These are phyloP conservation scores for Salix purpurea DNA, from an alignment of 345 rosid genomes.

Conservation along the genomic window DNA sequence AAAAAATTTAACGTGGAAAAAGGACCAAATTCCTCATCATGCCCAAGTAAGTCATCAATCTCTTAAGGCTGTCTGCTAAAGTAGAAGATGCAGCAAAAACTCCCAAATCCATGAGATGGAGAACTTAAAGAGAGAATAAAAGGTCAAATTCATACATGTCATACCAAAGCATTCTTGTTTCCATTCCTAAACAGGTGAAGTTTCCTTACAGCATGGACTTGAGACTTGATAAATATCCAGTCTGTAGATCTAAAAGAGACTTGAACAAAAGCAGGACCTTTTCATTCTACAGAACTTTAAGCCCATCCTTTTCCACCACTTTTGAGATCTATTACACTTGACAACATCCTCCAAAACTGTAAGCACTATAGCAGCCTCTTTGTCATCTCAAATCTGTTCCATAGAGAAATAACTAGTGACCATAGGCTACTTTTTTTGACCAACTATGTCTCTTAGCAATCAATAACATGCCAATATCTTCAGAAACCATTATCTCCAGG, in stretches of 20 bases:
- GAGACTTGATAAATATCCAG: constrained; percentile 25
- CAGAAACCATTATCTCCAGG: constrained; percentile 28
- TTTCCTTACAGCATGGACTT: constrained; percentile 40
- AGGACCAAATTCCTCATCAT: constrained; percentile 16
- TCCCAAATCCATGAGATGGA: constrained; percentile 3
- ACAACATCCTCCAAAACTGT: constrained; percentile 28
- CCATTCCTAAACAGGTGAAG: constrained; percentile 27
- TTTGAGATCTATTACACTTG: constrained; percentile 32
- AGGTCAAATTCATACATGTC: constrained; percentile 37
- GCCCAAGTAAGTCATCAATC: neutral
- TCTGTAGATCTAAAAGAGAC: constrained; percentile 24
- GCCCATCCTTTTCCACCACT: constrained; percentile 16
- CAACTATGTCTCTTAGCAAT: constrained; percentile 33
- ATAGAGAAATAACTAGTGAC: constrained; percentile 58
- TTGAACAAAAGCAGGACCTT: constrained; percentile 31
- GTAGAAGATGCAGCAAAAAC: constrained; percentile 5
- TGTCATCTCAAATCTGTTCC: constrained; percentile 59
- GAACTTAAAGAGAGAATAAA: constrained; percentile 24
- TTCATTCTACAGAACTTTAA: constrained; percentile 15
- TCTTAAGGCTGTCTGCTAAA: constrained; percentile 1
- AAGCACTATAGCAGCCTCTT: constrained; percentile 50
- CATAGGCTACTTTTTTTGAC: constrained; percentile 22
- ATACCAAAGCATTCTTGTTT: constrained; percentile 31
- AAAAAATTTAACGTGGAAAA: neutral
- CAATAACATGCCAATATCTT: constrained; percentile 27